Evolutionary conservation across 2,329 filamentous ascomycete species (phyloP).

Genomic region (Cytospora paraplurivora): DNA sequence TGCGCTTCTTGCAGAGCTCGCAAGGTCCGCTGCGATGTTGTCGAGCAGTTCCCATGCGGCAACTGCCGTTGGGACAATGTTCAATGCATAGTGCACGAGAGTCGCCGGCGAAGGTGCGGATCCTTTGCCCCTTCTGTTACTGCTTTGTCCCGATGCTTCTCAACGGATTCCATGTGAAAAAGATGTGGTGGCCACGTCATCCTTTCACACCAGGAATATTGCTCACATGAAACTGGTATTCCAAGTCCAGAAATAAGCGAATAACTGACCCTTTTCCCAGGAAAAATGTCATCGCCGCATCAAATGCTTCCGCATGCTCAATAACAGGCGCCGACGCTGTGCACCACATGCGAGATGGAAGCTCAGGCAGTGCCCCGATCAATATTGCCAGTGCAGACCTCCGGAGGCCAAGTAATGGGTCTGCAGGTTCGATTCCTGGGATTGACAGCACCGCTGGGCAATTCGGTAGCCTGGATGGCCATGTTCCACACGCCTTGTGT

Average conservation of each 20-base stretch:
- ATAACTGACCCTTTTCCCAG: constrained; percentile 37
- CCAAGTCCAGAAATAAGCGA: constrained; percentile 2
- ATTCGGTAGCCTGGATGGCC: constrained; percentile 40
- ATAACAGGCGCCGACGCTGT: constrained; percentile 48
- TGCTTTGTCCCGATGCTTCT: constrained; percentile 3
- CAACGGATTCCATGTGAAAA: constrained; percentile 1
- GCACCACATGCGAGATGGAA: constrained; percentile 40
- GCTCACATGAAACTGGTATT: constrained; percentile 25
- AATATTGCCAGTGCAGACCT: constrained; percentile 43
- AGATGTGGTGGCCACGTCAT: constrained; percentile 17
- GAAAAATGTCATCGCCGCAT: constrained; percentile 46
- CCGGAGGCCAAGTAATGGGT: constrained; percentile 41
- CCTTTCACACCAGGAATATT: constrained; percentile 29
- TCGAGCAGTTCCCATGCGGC: constrained; percentile 83
- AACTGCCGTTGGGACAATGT: constrained; percentile 84
- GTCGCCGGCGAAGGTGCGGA: constrained; percentile 80
- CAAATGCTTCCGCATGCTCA: constrained; percentile 38
- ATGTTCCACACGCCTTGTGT: constrained; percentile 53
- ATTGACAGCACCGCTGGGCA: constrained; percentile 22
- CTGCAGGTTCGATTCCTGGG: constrained; percentile 33
- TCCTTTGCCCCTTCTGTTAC: constrained; percentile 34
- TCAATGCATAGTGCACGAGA: constrained; percentile 76
- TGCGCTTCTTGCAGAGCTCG: constrained; percentile 86
- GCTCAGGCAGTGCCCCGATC: constrained; percentile 35
- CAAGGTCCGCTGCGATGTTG: constrained; percentile 93